Percentiles rank a stretch among this genome's conserved stretches.
phyloP scores from a whole-genome alignment of 305 asterid genomes.

The Fraxinus xanthoxyloides region DNA sequence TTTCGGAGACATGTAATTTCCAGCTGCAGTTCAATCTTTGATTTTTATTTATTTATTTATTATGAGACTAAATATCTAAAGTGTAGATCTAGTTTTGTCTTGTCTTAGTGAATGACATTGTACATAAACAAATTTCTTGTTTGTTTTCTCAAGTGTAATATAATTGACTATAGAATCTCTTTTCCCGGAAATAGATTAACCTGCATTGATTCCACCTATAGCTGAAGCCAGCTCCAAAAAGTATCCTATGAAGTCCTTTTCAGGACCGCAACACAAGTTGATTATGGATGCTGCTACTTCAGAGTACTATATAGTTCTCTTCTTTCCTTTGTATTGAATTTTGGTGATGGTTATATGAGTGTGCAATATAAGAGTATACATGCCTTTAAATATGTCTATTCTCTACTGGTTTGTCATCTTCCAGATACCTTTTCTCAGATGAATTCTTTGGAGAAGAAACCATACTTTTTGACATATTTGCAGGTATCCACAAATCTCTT shows the following conservation, averaged over 20 bases:
- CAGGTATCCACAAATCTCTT: slow-evolving; percentile 50
- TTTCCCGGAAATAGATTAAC: slow-evolving; percentile 87
- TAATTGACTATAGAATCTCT: slow-evolving; percentile 9
- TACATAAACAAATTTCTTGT: background rate
- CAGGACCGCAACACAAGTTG: slow-evolving; percentile 98
- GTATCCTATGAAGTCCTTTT: slow-evolving; percentile 94
- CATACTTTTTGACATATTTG: slow-evolving; percentile 76
- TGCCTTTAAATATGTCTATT: slow-evolving; percentile 19
- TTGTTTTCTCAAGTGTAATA: slow-evolving; percentile 10
- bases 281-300: slow-evolving; percentile 98
- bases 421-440: slow-evolving; percentile 87
- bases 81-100: background rate
- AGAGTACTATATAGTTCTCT: slow-evolving; percentile 48
- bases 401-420: slow-evolving; percentile 22
- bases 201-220: slow-evolving; percentile 95
- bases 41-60: background rate
- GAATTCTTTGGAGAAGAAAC: slow-evolving; percentile 90
- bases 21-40: background rate
- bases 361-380: background rate
- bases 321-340: slow-evolving; percentile 8
- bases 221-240: slow-evolving; percentile 94
- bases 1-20: background rate
- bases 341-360: slow-evolving; percentile 6
- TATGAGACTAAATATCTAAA: background rate
- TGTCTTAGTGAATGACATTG: background rate